Evolutionary conservation across 1,284 basidiomycete species (phyloP).

Genomic region (Grifola frondosa): DNA sequence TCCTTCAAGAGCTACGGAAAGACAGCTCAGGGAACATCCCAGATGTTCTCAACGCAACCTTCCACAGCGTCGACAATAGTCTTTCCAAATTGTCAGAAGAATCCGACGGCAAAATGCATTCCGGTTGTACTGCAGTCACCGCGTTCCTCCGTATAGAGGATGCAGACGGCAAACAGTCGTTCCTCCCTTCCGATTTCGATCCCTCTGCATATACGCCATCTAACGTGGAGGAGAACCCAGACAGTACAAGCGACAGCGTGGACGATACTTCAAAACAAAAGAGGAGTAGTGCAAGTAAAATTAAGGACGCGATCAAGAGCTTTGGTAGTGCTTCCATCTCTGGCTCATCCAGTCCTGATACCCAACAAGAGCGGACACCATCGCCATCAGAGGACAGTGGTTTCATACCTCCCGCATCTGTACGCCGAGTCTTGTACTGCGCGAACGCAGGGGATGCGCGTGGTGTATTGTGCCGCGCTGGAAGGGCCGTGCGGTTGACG

Average conservation of each 20-base stretch:
- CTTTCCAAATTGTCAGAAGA: conserved; percentile 83
- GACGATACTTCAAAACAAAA: conserved; percentile 34
- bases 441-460: conserved; percentile 97
- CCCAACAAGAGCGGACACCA: too few species aligned
- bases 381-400: conserved; percentile 12
- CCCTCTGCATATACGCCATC: conserved; percentile 27
- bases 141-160: conserved; percentile 96
- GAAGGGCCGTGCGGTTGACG: conserved; percentile 90
- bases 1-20: conserved; percentile 26
- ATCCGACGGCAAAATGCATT: conserved; percentile 88
- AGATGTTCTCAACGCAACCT: conserved; percentile 90
- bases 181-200: conserved; percentile 41
- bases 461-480: conserved; percentile 85
- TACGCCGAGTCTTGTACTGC: conserved; percentile 85
- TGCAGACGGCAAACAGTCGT: conserved; percentile 63
- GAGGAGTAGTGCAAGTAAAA: conserved; percentile 49
- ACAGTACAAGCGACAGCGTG: conserved; percentile 6
- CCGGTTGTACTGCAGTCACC: conserved; percentile 97
- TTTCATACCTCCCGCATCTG: conserved; percentile 47
- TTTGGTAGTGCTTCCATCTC: conserved; percentile 45
- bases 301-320: conserved; percentile 58
- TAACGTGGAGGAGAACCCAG: conserved; percentile 20
- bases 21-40: conserved; percentile 54
- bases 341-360: conserved; percentile 28
- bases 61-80: conserved; percentile 85